These are phyloP conservation scores for Rusavskia elegans DNA, from an alignment of 495 filamentous ascomycete species.

Conservation along the genomic window DNA sequence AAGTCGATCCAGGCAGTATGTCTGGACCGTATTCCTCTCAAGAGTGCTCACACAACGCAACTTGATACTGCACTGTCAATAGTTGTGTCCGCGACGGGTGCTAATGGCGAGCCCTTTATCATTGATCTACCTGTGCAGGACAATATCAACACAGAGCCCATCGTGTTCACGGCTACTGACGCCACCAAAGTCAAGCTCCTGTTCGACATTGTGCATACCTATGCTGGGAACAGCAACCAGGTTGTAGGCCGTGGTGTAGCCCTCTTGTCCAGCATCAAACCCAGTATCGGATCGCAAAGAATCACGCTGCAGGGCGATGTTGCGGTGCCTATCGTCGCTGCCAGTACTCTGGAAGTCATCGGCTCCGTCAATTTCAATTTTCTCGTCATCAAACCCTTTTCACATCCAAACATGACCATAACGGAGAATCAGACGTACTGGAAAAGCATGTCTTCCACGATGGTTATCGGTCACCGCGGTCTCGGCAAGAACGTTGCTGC, in stretches of 20 bases:
- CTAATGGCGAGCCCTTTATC: constrained; percentile 68
- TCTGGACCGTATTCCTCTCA: constrained; percentile 75
- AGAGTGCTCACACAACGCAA: constrained; percentile 77
- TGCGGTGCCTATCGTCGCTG: constrained; percentile 76
- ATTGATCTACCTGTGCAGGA: constrained; percentile 90
- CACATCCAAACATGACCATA: constrained; percentile 83
- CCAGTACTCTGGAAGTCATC: constrained; percentile 72
- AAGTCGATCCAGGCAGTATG: constrained; percentile 68
- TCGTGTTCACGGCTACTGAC: constrained; percentile 70
- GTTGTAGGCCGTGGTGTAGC: constrained; percentile 89
- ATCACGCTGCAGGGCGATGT: constrained; percentile 88
- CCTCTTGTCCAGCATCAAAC: constrained; percentile 69
- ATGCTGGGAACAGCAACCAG: constrained; percentile 73
- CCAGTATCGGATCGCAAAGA: constrained; percentile 58
- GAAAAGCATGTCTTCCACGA: constrained; percentile 67
- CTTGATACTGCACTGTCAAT: constrained; percentile 87
- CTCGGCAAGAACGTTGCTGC: constrained; percentile 79
- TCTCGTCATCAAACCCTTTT: constrained; percentile 83
- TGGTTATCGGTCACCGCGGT: constrained; percentile 85
- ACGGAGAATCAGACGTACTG: constrained; percentile 87
- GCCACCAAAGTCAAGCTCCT: constrained; percentile 68
- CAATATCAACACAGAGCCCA: constrained; percentile 81
- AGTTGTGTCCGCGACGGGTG: constrained; percentile 79
- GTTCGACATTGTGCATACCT: constrained; percentile 96
- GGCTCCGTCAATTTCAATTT: constrained; percentile 95